A percentile compares a stretch with the other conserved stretches of the same genome.
These are phyloP conservation scores for Globisporangium recalcitrans DNA, from an alignment of 352 stramenopile genomes.

Conservation along the genomic window DNA sequence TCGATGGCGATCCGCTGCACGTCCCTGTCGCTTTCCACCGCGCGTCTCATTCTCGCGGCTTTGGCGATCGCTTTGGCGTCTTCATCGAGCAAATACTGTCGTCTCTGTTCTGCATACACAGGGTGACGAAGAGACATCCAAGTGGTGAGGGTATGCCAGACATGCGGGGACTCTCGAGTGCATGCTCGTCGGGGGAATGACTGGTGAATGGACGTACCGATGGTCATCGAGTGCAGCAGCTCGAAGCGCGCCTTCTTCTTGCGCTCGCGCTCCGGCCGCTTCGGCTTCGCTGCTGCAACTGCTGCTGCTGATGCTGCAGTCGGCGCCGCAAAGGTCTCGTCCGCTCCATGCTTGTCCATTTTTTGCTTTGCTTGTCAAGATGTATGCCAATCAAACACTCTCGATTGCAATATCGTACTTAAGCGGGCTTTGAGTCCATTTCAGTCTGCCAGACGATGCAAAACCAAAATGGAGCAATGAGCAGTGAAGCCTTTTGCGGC, in stretches of 20 bases:
- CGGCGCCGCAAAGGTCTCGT: neutral
- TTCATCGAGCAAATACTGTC: slow-evolving; percentile 41
- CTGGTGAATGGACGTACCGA: slow-evolving; percentile 26
- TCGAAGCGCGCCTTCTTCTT: slow-evolving; percentile 49
- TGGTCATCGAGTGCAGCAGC: slow-evolving; percentile 54
- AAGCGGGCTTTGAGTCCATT: neutral
- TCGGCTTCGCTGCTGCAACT: slow-evolving; percentile 3
- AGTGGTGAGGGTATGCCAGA: too few relatives aligned
- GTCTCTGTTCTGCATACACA: slow-evolving; percentile 49
- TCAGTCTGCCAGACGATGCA: too few relatives aligned
- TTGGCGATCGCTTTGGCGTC: slow-evolving; percentile 26
- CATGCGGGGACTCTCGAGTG: too few relatives aligned
- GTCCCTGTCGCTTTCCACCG: slow-evolving; percentile 15
- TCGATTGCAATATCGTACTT: neutral
- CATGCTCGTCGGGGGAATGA: too few relatives aligned
- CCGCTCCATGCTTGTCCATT: neutral
- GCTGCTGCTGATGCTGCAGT: neutral
- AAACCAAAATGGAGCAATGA: neutral
- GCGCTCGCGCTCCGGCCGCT: slow-evolving; percentile 34
- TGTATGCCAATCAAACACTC: slow-evolving; percentile 4
- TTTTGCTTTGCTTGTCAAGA: neutral
- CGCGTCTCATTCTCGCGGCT: slow-evolving; percentile 27
- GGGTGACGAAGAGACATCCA: too few relatives aligned
- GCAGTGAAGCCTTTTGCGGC: too few relatives aligned
- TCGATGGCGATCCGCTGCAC: slow-evolving; percentile 58